Percentiles rank a stretch among this genome's conserved stretches.
Evolutionary conservation across 768 basidiomycete genomes (phyloP).

Genomic region (Suillus clintonianus): DNA sequence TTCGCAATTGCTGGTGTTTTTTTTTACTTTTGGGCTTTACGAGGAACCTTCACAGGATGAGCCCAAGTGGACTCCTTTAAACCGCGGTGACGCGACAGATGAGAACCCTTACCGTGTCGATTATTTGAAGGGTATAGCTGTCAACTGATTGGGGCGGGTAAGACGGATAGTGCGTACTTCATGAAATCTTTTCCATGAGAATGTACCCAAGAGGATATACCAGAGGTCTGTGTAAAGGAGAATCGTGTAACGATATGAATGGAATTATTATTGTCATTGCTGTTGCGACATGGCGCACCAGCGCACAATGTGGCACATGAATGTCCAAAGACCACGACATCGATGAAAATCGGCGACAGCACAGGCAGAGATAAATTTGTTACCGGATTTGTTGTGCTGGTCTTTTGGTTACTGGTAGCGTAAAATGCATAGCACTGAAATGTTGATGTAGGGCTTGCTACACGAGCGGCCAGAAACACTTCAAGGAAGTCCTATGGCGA

Average conservation of each 20-base stretch:
- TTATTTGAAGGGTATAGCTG: slow-evolving; percentile 57
- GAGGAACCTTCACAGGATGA: slow-evolving; percentile 60
- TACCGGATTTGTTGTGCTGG: too few relatives aligned
- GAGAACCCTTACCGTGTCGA: slow-evolving; percentile 59
- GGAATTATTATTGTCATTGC: neutral
- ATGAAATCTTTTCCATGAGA: neutral
- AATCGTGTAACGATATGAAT: neutral
- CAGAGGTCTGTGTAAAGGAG: neutral
- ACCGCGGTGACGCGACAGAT: slow-evolving; percentile 64
- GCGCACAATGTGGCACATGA: too few relatives aligned
- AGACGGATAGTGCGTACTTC: neutral
- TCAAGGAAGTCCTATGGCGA: too few relatives aligned
- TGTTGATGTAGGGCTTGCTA: too few relatives aligned
- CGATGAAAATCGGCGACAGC: too few relatives aligned
- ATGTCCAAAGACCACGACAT: too few relatives aligned
- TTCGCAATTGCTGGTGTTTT: slow-evolving; percentile 22
- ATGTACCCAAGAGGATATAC: neutral
- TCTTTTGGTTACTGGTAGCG: too few relatives aligned
- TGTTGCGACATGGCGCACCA: neutral
- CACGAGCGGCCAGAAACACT: too few relatives aligned
- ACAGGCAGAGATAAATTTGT: too few relatives aligned
- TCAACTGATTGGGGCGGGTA: slow-evolving; percentile 19
- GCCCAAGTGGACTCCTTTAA: slow-evolving; percentile 86
- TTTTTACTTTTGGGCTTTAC: neutral
- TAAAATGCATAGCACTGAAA: too few relatives aligned